Conservation (phyloP, 1,284 basidiomycete species). For the Sanghuangporus weigelae region DNA sequence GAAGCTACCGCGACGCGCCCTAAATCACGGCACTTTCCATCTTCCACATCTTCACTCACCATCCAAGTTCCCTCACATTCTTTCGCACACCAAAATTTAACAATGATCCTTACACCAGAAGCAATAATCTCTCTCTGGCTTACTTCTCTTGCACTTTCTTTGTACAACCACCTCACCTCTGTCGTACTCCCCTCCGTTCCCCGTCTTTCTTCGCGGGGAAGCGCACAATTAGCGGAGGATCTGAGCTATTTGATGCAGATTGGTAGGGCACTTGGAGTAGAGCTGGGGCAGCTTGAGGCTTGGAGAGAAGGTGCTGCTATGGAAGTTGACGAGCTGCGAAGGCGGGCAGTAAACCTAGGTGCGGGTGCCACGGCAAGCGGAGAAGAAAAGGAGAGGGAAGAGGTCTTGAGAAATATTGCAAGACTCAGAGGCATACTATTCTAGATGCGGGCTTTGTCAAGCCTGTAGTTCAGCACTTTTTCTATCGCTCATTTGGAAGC, state of each 20-base stretch:
- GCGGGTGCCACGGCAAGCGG: conserved; percentile 24
- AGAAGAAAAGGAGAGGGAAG: conserved; percentile 7
- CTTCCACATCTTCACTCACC: conserved; percentile 27
- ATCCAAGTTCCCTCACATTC: conserved; percentile 28
- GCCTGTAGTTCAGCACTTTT: too few species aligned
- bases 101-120: conserved; percentile 52
- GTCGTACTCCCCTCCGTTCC: conserved; percentile 61
- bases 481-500: too few species aligned
- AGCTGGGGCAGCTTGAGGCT: conserved; percentile 64
- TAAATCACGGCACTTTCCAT: conserved; percentile 35
- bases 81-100: conserved; percentile 8
- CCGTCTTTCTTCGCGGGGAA: conserved; percentile 57
- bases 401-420: conserved; percentile 1
- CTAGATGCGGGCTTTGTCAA: background rate
- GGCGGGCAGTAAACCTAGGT: conserved; percentile 19
- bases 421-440: background rate
- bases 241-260: conserved; percentile 88
- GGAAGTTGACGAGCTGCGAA: conserved; percentile 51
- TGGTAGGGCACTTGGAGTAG: conserved; percentile 85
- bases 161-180: conserved; percentile 67
- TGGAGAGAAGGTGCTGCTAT: conserved; percentile 68
- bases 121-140: conserved; percentile 86
- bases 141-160: conserved; percentile 76
- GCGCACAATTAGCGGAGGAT: conserved; percentile 84
- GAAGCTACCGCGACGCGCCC: background rate